These are phyloP conservation scores for Colletotrichum siamense DNA, from an alignment of 2,329 filamentous ascomycete genomes.

Conservation along the genomic window DNA sequence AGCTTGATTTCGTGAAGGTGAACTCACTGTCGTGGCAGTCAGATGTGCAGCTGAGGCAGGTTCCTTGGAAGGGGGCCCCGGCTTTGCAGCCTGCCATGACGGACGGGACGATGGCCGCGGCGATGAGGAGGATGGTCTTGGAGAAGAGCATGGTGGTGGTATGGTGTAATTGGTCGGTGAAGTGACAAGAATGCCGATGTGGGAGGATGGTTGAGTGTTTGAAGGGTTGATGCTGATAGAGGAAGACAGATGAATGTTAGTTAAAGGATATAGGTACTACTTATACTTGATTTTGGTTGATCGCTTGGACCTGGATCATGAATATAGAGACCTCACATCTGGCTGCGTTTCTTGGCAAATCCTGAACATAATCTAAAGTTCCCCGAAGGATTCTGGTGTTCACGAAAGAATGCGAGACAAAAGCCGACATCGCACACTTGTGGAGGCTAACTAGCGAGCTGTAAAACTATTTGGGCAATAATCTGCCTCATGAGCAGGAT, in stretches of 20 bases:
- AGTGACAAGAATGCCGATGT: background rate
- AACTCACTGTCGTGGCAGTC: background rate
- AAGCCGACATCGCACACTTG: accelerated
- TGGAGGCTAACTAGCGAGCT: accelerated
- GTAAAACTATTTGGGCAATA: accelerated
- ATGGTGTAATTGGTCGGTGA: background rate
- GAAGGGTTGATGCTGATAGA: background rate
- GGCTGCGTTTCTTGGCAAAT: background rate
- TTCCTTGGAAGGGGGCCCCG: background rate
- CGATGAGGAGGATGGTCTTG: background rate
- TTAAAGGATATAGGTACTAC: accelerated
- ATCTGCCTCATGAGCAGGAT: background rate
- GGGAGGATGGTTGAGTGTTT: accelerated
- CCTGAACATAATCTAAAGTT: accelerated
- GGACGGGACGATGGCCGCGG: background rate
- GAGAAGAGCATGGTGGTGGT: background rate
- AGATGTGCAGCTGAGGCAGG: background rate
- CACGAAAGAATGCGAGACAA: accelerated
- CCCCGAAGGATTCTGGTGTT: background rate
- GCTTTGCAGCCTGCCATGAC: background rate
- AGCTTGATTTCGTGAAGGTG: background rate
- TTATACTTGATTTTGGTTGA: background rate
- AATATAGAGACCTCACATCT: accelerated
- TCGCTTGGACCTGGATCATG: accelerated
- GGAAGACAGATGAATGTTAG: accelerated